Evolutionary conservation across 2,329 filamentous ascomycete genomes (phyloP), one percentile per base, ranked within the genome.

Genomic region (Drechslera avenae): DNA sequence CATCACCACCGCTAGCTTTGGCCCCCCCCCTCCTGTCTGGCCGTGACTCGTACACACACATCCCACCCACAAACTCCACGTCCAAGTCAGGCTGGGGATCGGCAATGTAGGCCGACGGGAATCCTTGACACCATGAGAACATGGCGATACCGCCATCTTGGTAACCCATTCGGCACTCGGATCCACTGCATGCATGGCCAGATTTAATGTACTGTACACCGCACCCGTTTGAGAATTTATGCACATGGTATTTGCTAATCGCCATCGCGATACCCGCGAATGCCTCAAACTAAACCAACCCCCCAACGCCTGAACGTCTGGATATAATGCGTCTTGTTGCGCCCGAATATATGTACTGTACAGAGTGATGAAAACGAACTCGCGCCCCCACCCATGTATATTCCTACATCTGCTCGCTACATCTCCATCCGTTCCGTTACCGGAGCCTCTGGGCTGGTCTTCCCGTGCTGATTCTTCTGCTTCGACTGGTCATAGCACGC

Each of bases 401-500:
- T 33, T 31, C 10, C 9, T 13, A 28, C 10, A n/a, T n/a, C n/a
- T n/a, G n/a, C n/a, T 3, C 19, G 32, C 18, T 53, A 70, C 57
- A 69, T 64, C 39, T 70, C 67, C 52, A 68, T 63, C 18, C 59
- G 57, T 41, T 66, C 65, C 0, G 57, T 65, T 3, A 52, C 41
- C 14, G 48, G 35, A 3, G 17, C 26, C 8, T 39, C 32, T 9
- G 40, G 21, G 3, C 19, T 57, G 5, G 57, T 55, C 14, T 43
- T 57, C 19, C 32, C 43, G 26, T 63, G 51, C 13, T 56, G 53
- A 35, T 57, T 62, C 2, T 63, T 50, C 13, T 56, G 53, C 37
- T 57, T 62, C 2, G 56, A 43, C 33, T 58, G 72, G 50, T 64
- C 59, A 21, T 63, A 59, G 30, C 68, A 72, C 3, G 69, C 64